Evolutionary conservation across 1,139 yeast species (phyloP).

Genomic region (Candida freyschussii): DNA sequence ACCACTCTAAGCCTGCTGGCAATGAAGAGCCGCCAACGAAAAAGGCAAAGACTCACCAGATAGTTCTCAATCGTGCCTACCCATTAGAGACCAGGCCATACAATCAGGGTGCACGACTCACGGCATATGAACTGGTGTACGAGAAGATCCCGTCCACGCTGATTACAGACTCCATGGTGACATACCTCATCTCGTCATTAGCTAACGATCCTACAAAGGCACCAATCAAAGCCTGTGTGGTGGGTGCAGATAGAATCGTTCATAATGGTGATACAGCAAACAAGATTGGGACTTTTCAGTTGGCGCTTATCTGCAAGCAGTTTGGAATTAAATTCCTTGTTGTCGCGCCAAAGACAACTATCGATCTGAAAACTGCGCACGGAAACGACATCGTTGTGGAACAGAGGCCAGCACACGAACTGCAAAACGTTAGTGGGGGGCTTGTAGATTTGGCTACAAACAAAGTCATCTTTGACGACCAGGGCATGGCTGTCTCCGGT

Average conservation of each 20-base stretch:
- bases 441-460: slow-evolving; percentile 33
- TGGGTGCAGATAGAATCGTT: slow-evolving; percentile 98
- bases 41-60: slow-evolving; percentile 25
- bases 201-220: slow-evolving; percentile 28
- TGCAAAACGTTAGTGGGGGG: slow-evolving; percentile 74
- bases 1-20: slow-evolving; percentile 31
- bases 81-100: slow-evolving; percentile 96
- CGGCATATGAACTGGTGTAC: slow-evolving; percentile 83
- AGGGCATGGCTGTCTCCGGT: slow-evolving; percentile 39
- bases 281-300: slow-evolving; percentile 93
- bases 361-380: slow-evolving; percentile 58
- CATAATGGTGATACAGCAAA: slow-evolving; percentile 93
- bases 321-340: slow-evolving; percentile 71
- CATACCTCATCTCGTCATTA: slow-evolving; percentile 52
- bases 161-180: slow-evolving; percentile 88
- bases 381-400: slow-evolving; percentile 83
- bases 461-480: slow-evolving; percentile 29
- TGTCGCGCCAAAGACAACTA: slow-evolving; percentile 92
- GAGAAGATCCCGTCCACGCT: slow-evolving; percentile 85
- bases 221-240: slow-evolving; percentile 79
- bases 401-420: slow-evolving; percentile 77
- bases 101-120: slow-evolving; percentile 91
- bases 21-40: slow-evolving; percentile 28
- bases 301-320: slow-evolving; percentile 61
- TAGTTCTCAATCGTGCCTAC: slow-evolving; percentile 57